Conservation (phyloP, 2,329 filamentous ascomycete genomes). For the Rutstroemia sydowiana region DNA sequence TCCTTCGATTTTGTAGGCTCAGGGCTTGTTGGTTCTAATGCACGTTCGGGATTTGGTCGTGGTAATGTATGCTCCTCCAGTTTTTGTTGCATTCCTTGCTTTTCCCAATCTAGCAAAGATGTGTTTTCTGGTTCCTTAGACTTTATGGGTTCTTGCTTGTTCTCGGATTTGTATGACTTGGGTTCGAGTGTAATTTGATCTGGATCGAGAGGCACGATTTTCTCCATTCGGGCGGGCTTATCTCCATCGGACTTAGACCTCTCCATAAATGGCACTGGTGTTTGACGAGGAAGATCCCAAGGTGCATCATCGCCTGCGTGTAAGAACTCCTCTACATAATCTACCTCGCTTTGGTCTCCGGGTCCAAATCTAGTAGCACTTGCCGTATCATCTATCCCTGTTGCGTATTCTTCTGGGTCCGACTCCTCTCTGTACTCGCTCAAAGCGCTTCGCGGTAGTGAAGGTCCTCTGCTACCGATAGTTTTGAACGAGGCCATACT, state of each 20-base stretch:
- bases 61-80: conserved; percentile 3
- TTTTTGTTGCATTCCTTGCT: conserved; percentile 5
- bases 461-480: background rate
- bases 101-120: conserved; percentile 8
- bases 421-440: conserved; percentile 4
- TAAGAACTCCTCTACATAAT: conserved; percentile 6
- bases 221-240: background rate
- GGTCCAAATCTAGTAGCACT: conserved; percentile 1
- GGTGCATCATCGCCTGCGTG: conserved; percentile 6
- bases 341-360: conserved; percentile 1
- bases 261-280: background rate
- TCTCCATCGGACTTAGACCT: background rate
- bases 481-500: conserved; percentile 7
- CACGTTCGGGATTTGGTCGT: background rate
- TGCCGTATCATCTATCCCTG: conserved; percentile 2
- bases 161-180: conserved; percentile 2
- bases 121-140: background rate
- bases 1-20: background rate
- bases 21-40: background rate
- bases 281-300: conserved; percentile 9
- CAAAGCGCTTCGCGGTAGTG: background rate
- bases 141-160: conserved; percentile 5
- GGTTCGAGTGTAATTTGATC: conserved; percentile 8
- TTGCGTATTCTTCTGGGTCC: conserved; percentile 7
- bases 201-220: background rate